Evolutionary conservation across 805 yeast genomes (phyloP), one percentile per base, ranked within the genome.

Genomic region (Torulaspora franciscae): DNA sequence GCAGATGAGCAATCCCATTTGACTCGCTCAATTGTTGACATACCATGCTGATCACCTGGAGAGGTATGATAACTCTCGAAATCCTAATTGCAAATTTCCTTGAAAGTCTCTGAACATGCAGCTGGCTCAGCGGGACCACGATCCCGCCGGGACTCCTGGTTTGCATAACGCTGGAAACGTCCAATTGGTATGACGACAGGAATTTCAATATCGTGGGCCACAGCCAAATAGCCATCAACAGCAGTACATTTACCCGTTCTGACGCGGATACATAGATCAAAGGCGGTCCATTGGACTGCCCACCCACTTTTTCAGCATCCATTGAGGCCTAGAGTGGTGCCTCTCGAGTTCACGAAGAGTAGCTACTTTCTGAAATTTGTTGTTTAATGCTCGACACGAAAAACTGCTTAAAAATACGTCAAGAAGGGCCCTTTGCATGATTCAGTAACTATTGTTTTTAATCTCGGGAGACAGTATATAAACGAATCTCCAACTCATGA

Each of bases 201-300:
- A 71, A 54, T 45, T 60, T 55, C 32, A 78, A 64, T 41, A 77
- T 71, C 35, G 68, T 43, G 36, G 66, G 70, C 86, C 86, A 82
- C 19, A 80, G 57, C 61, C 76, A 70, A 4, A 74, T 57, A 4
- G 83, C 84, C 3, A 72, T 40, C 46, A 76, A 69, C 2, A 80
- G 49, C 13, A 80, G 62, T 3, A 76, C 52, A 11, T 80, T 62
- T 37, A 79, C 71, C 37, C 82, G 57, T 51, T 71, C 76, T 1
- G 51, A 42, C 5, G 48, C 43, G 5, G 39, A 19, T 10, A 48
- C 30, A 15, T 38, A 33, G 28, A 44, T 7, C n/a, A 32, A 32
- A 37, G 29, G 36, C 10, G 30, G 23, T 6, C 36, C 30, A 7
- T 7, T 26, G 7, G 37, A 15, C 24, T 32, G 36, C n/a, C 30